A percentile compares a stretch with the other conserved stretches of the same genome.
phyloP scores from a whole-genome alignment of 1,139 yeast species.

The Diutina neorugosa region DNA sequence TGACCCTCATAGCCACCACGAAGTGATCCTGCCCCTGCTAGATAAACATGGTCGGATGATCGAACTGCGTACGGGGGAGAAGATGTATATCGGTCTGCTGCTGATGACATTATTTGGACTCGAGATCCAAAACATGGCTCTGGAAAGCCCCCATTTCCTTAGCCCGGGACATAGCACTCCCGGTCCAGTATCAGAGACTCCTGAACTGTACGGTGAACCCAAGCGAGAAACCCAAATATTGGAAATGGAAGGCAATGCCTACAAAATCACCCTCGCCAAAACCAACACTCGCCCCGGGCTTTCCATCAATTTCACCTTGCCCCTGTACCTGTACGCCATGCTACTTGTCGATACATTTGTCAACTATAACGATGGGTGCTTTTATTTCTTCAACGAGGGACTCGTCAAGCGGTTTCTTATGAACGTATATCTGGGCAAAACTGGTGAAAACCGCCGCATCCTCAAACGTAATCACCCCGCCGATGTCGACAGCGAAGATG shows the following conservation, averaged over 20 bases:
- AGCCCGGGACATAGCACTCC: background rate
- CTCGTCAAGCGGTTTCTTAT: constrained; percentile 52
- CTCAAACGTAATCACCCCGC: constrained; percentile 25
- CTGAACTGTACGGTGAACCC: constrained; percentile 6
- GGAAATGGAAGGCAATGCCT: constrained; percentile 67
- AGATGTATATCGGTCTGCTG: constrained; percentile 66
- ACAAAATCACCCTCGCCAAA: constrained; percentile 54
- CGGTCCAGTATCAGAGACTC: constrained; percentile 6
- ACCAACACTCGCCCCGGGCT: constrained; percentile 58
- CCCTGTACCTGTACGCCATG: constrained; percentile 70
- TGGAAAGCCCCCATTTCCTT: constrained; percentile 8
- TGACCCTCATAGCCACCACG: constrained; percentile 10
- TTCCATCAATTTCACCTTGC: constrained; percentile 56
- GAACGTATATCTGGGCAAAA: constrained; percentile 42
- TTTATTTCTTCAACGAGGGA: constrained; percentile 78
- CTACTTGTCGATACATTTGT: constrained; percentile 64
- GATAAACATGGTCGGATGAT: constrained; percentile 61
- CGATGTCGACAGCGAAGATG: constrained; percentile 29
- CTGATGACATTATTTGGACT: constrained; percentile 73
- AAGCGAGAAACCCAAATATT: constrained; percentile 34
- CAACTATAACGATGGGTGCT: constrained; percentile 74
- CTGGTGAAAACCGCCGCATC: constrained; percentile 27
- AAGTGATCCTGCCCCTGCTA: constrained; percentile 52
- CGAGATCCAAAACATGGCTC: constrained; percentile 57
- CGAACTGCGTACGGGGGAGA: constrained; percentile 64